phyloP scores from a whole-genome alignment of 495 filamentous ascomycete genomes.

The Penicillium herquei region DNA sequence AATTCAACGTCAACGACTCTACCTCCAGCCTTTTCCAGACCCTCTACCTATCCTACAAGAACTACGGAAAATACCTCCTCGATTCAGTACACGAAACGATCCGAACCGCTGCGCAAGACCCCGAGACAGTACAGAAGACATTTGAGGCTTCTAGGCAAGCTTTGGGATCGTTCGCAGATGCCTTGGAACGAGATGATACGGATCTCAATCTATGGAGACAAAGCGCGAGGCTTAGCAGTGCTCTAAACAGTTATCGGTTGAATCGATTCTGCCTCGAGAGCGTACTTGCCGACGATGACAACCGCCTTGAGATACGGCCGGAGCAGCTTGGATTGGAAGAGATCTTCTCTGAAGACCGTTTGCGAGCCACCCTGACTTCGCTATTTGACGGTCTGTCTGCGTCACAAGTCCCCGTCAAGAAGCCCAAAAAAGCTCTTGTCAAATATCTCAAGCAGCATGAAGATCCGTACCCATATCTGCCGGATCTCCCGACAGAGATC shows the following conservation, averaged over 20 bases:
- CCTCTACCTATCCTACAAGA: constrained; percentile 90
- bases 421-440: constrained; percentile 61
- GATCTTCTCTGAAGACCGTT: constrained; percentile 74
- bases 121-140: constrained; percentile 31
- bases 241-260: constrained; percentile 72
- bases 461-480: constrained; percentile 77
- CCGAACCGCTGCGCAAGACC: constrained; percentile 21
- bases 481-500: constrained; percentile 43
- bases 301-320: constrained; percentile 63
- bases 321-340: constrained; percentile 83
- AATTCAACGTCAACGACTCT: constrained; percentile 54
- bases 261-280: constrained; percentile 88
- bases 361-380: constrained; percentile 63
- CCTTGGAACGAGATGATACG: constrained; percentile 85
- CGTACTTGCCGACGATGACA: constrained; percentile 81
- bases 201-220: constrained; percentile 94
- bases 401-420: constrained; percentile 61
- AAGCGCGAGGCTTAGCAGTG: constrained; percentile 71
- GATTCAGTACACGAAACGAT: constrained; percentile 61
- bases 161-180: constrained; percentile 66
- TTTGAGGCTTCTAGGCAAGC: constrained; percentile 29
- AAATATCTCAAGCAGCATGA: constrained; percentile 62
- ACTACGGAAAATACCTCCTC: constrained; percentile 84
- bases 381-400: constrained; percentile 73
- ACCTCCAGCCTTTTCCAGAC: constrained; percentile 82